phyloP scores from a whole-genome alignment of 176 grass and related monocot species.

The Phyllostachys edulis region DNA sequence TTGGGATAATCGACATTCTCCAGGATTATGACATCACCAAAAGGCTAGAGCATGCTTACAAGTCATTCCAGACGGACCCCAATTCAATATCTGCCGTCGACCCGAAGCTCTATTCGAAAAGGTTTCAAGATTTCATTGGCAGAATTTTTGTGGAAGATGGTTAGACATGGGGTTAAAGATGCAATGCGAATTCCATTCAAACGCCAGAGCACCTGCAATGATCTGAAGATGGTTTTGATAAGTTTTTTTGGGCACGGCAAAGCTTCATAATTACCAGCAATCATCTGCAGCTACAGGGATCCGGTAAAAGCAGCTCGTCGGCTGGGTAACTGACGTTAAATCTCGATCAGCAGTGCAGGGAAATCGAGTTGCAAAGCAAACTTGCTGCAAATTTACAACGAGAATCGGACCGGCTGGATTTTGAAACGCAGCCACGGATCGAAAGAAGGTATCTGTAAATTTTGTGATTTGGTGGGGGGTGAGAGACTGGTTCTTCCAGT shows the following conservation, averaged over 20 bases:
- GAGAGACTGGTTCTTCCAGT: conserved; percentile 47
- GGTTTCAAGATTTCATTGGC: conserved; percentile 92
- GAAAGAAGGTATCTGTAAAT: conserved; percentile 55
- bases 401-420: conserved; percentile 47
- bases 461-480: conserved; percentile 45
- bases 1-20: conserved; percentile 95
- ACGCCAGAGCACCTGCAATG: conserved; percentile 33
- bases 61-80: conserved; percentile 81
- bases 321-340: neutral
- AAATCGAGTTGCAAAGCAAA: neutral
- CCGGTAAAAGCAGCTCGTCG: neutral
- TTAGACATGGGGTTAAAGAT: conserved; percentile 9
- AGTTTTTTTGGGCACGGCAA: neutral
- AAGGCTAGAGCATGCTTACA: conserved; percentile 76
- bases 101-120: conserved; percentile 89
- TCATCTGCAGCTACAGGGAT: conserved; percentile 7
- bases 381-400: neutral
- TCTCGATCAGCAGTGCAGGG: neutral
- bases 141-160: conserved; percentile 85
- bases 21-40: conserved; percentile 79
- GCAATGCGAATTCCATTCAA: neutral
- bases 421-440: conserved; percentile 48
- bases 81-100: conserved; percentile 90
- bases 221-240: conserved; percentile 29
- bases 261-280: neutral